Conservation (phyloP, 2,329 filamentous ascomycete species). For the Fusarium tanahbumbuense region DNA sequence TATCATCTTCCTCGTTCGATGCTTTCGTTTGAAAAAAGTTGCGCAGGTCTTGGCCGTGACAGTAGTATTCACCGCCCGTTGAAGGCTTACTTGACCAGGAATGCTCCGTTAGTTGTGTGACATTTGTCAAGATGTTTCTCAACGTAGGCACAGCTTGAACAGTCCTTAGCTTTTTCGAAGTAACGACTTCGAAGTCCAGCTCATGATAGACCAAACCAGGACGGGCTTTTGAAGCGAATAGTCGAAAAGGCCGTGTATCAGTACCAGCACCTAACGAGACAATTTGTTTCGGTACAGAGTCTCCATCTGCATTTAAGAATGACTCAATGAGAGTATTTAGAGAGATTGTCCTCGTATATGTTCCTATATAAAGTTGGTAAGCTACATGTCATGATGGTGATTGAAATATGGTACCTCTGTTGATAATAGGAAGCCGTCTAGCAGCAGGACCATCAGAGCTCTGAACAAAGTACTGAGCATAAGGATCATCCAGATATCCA, state of each 20-base stretch:
- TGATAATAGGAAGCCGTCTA: slow-evolving; percentile 88
- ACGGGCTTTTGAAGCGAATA: slow-evolving; percentile 63
- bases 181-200: slow-evolving; percentile 85
- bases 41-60: slow-evolving; percentile 78
- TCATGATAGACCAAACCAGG: slow-evolving; percentile 82
- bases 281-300: slow-evolving; percentile 72
- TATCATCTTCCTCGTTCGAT: not conserved
- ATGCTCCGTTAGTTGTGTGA: slow-evolving; percentile 44
- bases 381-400: not conserved
- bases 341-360: slow-evolving; percentile 88
- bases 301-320: slow-evolving; percentile 68
- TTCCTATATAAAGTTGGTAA: slow-evolving; percentile 67
- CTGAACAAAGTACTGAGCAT: slow-evolving; percentile 76
- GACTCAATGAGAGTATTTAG: slow-evolving; percentile 80
- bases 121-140: slow-evolving; percentile 53
- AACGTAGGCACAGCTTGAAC: slow-evolving; percentile 61
- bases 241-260: slow-evolving; percentile 86
- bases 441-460: slow-evolving; percentile 58
- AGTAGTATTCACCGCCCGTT: slow-evolving; percentile 60
- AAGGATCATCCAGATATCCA: slow-evolving; percentile 87
- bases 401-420: slow-evolving; percentile 73
- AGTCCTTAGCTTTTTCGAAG: slow-evolving; percentile 71
- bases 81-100: slow-evolving; percentile 59
- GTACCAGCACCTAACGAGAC: slow-evolving; percentile 94
- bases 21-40: slow-evolving; percentile 2